Base-by-base conservation (phyloP, 108 stramenopile genomes). In the Pseudonitzschia multiseries region DNA sequence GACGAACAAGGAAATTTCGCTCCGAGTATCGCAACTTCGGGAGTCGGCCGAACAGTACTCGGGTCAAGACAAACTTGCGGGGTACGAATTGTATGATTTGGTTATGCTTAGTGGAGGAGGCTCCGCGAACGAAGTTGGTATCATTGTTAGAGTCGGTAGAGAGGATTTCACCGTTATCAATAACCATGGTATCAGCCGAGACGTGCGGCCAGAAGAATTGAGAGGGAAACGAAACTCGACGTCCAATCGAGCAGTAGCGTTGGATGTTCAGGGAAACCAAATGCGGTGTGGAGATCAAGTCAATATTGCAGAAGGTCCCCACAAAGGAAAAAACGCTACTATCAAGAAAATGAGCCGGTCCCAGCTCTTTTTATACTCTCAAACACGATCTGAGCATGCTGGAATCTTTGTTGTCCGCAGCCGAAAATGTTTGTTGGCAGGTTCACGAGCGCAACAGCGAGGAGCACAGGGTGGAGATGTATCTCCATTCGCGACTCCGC, bases 121-220 rank as follows among this genome's bases (percentile, higher is more conserved):
- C 40, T 91, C 89, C 8, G 80, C 86, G 4, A 96, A 96, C 80
- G 95, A 96, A 79, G 93, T 94, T 20, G 93, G 93, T 61, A 89
- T 96, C 17, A 96, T 96, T 80, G 91, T 94, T 70, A 88, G 91
- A 57, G 95, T 96, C 51, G 95, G 95, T 31, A 89, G 88, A 15
- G 95, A 96, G 69, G 95, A 96, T 70, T 96, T 96, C 71, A 92
- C 89, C 41, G 95, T 96, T 13, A 83, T 96, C 68, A 96, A 96
- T 79, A 92, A 93, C 51, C 91, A 92, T 56, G 95, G 95, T 53
- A 89, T 91, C 72, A 82, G 77, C 43, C 85, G 91, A 24, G 92
- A 94, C 71, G 91, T 88, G 44, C 76, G 90, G 26, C 95, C 95
- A 0, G 95, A 96, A 81, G 92, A 96, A 79, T 68, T 96, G 63